Conservation (phyloP, 805 yeast species). For the Wickerhamiella dianesei region DNA sequence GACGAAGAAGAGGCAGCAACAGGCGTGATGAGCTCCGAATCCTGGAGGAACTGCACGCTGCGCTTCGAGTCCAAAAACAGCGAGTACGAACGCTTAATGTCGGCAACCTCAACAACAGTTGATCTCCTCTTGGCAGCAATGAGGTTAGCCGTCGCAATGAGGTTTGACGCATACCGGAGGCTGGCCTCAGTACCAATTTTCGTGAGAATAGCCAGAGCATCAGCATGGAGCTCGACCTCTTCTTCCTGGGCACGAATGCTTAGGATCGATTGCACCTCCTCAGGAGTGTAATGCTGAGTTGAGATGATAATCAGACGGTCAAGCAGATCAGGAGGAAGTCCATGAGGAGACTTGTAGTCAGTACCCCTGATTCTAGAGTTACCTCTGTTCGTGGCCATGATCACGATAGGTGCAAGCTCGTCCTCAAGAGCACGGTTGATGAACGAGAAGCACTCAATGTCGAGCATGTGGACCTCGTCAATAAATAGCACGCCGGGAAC, state of each 20-base stretch:
- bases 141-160: constrained; percentile 80
- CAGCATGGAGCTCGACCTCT: constrained; percentile 69
- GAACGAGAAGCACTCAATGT: constrained; percentile 89
- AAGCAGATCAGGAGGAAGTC: constrained; percentile 87
- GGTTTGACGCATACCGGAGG: constrained; percentile 81
- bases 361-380: constrained; percentile 89
- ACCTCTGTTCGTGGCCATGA: constrained; percentile 97
- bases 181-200: constrained; percentile 84
- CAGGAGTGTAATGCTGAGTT: constrained; percentile 61
- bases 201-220: constrained; percentile 76
- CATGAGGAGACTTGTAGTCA: constrained; percentile 87
- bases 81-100: constrained; percentile 74
- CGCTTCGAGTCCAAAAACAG: constrained; percentile 81
- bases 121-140: constrained; percentile 72
- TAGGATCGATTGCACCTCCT: constrained; percentile 76
- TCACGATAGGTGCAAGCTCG: constrained; percentile 90
- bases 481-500: constrained; percentile 95
- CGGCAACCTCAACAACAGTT: constrained; percentile 55
- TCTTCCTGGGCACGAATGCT: constrained; percentile 88
- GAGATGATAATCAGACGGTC: constrained; percentile 90
- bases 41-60: constrained; percentile 63
- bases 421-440: constrained; percentile 93
- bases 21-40: constrained; percentile 2
- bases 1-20: not conserved
- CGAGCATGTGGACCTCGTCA: constrained; percentile 98